Evolutionary conservation across 1,139 yeast species (phyloP).

Genomic region (Eremothecium cymbalariae): DNA sequence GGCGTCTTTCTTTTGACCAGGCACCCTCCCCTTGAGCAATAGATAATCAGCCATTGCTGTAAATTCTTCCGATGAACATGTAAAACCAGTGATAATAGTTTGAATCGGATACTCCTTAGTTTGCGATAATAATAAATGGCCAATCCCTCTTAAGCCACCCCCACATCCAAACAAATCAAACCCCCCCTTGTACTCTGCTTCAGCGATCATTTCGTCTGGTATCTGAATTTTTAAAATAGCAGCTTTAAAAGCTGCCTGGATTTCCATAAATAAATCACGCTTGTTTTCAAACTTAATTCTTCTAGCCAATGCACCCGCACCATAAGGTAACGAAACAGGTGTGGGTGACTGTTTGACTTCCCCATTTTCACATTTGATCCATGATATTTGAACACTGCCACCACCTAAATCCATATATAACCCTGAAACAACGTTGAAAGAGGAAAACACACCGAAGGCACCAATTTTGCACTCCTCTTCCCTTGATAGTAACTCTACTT

Average conservation of each 20-base stretch:
- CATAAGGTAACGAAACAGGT: constrained; percentile 58
- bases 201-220: constrained; percentile 37
- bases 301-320: constrained; percentile 55
- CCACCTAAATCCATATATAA: constrained; percentile 62
- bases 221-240: constrained; percentile 42
- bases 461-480: constrained; percentile 57
- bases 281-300: constrained; percentile 43
- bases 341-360: constrained; percentile 44
- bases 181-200: constrained; percentile 47
- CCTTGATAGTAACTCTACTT: constrained; percentile 46
- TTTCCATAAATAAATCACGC: constrained; percentile 40
- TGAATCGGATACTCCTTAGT: constrained; percentile 47
- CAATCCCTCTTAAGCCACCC: constrained; percentile 60
- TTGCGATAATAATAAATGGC: constrained; percentile 48
- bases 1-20: constrained; percentile 29
- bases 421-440: constrained; percentile 54
- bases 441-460: constrained; percentile 60
- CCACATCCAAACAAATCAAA: constrained; percentile 55
- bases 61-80: constrained; percentile 46
- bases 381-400: constrained; percentile 54
- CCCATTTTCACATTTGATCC: constrained; percentile 51
- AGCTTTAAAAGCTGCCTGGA: constrained; percentile 38
- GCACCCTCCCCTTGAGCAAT: constrained; percentile 38
- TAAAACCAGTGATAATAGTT: constrained; percentile 57
- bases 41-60: constrained; percentile 41